Evolutionary conservation across 371 early-diverging fungal genomes (phyloP).

Genomic region (Actinomortierella ambigua): DNA sequence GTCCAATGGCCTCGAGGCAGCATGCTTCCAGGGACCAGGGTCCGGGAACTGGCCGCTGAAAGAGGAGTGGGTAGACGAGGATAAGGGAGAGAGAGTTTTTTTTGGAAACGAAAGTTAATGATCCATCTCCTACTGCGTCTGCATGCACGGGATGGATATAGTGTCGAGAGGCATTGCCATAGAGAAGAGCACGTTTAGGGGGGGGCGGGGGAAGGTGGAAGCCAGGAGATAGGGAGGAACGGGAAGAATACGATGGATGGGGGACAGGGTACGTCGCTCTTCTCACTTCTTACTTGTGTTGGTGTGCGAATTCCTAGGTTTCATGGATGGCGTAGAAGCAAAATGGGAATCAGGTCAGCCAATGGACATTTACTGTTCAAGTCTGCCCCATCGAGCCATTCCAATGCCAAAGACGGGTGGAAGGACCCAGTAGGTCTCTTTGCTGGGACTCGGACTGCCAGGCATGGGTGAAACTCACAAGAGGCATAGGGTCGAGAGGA

Average conservation of each 20-base stretch:
- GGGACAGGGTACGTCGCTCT: background rate
- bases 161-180: background rate
- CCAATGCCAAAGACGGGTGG: too few species aligned
- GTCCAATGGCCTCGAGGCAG: conserved; percentile 51
- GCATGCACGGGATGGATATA: conserved; percentile 3
- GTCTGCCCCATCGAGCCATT: too few species aligned
- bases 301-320: conserved; percentile 81
- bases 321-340: background rate
- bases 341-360: background rate
- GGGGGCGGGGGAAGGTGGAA: background rate
- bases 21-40: conserved; percentile 84
- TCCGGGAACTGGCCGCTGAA: conserved; percentile 71
- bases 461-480: conserved; percentile 17
- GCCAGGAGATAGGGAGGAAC: background rate
- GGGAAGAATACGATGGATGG: background rate
- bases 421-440: too few species aligned
- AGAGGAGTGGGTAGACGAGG: conserved; percentile 4
- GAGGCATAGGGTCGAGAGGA: conserved; percentile 25
- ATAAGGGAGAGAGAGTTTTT: background rate
- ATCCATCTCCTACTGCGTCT: too few species aligned
- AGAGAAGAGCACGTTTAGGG: background rate
- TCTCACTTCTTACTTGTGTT: conserved; percentile 57
- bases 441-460: background rate
- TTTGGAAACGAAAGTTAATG: background rate
- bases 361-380: too few species aligned